Evolutionary conservation across 2,329 filamentous ascomycete species (phyloP).

Genomic region (Epichloe baconii): DNA sequence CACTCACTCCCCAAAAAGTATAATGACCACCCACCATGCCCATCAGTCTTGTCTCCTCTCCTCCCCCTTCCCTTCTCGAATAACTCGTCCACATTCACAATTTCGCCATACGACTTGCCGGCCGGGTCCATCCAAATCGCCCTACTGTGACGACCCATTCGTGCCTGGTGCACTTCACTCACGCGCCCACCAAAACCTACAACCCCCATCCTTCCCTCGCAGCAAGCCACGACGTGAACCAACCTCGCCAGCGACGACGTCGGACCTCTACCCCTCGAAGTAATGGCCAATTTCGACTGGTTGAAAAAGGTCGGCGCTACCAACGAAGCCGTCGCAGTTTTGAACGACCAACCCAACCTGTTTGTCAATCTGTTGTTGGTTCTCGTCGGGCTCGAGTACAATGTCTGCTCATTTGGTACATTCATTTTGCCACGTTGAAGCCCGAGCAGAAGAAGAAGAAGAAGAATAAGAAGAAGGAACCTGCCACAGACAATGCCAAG

Average conservation of each 20-base stretch:
- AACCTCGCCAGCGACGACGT: neutral
- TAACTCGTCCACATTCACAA: neutral
- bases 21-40: neutral
- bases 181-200: neutral
- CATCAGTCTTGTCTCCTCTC: neutral
- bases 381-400: conserved; percentile 35
- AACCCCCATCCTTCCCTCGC: neutral
- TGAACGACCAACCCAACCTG: conserved; percentile 48
- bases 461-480: conserved; percentile 23
- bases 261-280: neutral
- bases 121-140: too few relatives aligned
- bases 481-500: neutral
- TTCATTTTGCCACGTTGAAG: conserved; percentile 47
- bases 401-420: conserved; percentile 39
- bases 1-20: neutral
- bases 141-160: neutral
- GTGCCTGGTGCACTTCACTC: neutral
- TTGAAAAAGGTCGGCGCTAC: conserved; percentile 44
- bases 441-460: conserved; percentile 44
- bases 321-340: conserved; percentile 40
- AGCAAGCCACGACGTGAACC: neutral
- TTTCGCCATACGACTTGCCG: neutral
- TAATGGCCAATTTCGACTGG: conserved; percentile 43
- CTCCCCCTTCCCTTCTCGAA: neutral
- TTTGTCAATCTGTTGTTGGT: conserved; percentile 45